Percentiles rank a stretch among this genome's conserved stretches.
Conservation (phyloP, 202 grass and related monocot species). For the Panicum virgatum region DNA sequence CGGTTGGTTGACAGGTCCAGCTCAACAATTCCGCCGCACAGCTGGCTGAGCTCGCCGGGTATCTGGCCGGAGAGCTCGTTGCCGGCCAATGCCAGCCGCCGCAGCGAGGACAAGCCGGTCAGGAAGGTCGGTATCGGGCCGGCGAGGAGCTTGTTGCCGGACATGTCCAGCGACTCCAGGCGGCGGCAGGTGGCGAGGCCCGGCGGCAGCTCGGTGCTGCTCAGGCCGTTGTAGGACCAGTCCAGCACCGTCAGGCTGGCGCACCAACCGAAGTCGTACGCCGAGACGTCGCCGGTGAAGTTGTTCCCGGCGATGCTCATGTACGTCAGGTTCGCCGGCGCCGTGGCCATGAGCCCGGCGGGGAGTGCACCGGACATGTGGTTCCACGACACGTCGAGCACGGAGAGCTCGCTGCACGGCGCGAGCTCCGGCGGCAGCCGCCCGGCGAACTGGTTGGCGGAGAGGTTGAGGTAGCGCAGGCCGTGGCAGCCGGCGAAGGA, state of each 20-base stretch:
- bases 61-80: slow-evolving; percentile 59
- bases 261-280: slow-evolving; percentile 65
- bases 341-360: slow-evolving; percentile 33
- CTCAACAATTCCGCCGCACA: slow-evolving; percentile 62
- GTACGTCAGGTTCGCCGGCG: slow-evolving; percentile 49
- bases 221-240: slow-evolving; percentile 70
- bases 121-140: slow-evolving; percentile 56
- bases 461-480: slow-evolving; percentile 83
- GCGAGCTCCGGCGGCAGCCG: slow-evolving; percentile 52
- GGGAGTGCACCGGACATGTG: slow-evolving; percentile 67
- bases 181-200: slow-evolving; percentile 55
- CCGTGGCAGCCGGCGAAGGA: slow-evolving; percentile 64
- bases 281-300: slow-evolving; percentile 70
- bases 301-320: slow-evolving; percentile 80
- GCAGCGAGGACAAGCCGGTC: slow-evolving; percentile 44
- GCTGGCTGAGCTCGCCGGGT: slow-evolving; percentile 57
- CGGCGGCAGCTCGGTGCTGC: slow-evolving; percentile 40
- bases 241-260: slow-evolving; percentile 59
- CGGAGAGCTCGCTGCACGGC: slow-evolving; percentile 52
- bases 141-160: slow-evolving; percentile 63
- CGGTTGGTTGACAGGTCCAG: slow-evolving; percentile 70
- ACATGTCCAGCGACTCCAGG: slow-evolving; percentile 63
- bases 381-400: slow-evolving; percentile 80
- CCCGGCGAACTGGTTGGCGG: slow-evolving; percentile 64
- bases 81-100: slow-evolving; percentile 60